Conservation (phyloP, 2,329 filamentous ascomycete genomes). For the Plenodomus biglobosus region DNA sequence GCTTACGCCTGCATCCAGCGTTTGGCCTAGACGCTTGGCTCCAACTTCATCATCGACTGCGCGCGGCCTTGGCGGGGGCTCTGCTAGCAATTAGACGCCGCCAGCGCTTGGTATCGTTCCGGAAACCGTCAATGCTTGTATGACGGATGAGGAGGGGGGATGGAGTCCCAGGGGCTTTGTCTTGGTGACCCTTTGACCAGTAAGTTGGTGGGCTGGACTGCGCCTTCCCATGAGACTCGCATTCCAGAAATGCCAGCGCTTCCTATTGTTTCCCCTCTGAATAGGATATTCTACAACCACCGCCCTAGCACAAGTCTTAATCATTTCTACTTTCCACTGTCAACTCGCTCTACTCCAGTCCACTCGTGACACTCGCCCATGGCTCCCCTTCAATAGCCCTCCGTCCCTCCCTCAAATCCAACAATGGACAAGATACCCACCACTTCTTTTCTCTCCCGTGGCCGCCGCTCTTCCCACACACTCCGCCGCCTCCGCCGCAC, state of each 20-base stretch:
- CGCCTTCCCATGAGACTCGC: too few species aligned
- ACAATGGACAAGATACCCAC: not conserved
- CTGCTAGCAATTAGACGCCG: not conserved
- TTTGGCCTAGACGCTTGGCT: not conserved
- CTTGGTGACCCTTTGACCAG: not conserved
- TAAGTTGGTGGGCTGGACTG: not conserved
- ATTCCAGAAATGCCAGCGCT: too few species aligned
- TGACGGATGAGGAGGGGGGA: not conserved
- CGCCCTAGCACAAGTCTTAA: too few species aligned
- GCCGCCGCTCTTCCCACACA: slow-evolving; percentile 3
- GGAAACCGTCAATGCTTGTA: not conserved
- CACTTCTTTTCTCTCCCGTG: not conserved
- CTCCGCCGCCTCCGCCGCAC: slow-evolving; percentile 23
- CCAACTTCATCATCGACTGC: not conserved
- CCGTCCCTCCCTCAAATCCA: not conserved
- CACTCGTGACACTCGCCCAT: not conserved
- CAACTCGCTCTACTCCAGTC: too few species aligned
- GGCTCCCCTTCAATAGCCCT: not conserved
- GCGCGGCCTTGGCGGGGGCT: not conserved
- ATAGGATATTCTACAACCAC: too few species aligned
- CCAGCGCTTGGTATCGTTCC: not conserved
- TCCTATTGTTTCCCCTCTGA: too few species aligned
- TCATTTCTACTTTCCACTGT: too few species aligned
- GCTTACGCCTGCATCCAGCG: too few species aligned
- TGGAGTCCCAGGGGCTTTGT: not conserved